Base-by-base conservation (phyloP, 2,329 filamentous ascomycete species). In the Diaporthe citrichinensis region DNA sequence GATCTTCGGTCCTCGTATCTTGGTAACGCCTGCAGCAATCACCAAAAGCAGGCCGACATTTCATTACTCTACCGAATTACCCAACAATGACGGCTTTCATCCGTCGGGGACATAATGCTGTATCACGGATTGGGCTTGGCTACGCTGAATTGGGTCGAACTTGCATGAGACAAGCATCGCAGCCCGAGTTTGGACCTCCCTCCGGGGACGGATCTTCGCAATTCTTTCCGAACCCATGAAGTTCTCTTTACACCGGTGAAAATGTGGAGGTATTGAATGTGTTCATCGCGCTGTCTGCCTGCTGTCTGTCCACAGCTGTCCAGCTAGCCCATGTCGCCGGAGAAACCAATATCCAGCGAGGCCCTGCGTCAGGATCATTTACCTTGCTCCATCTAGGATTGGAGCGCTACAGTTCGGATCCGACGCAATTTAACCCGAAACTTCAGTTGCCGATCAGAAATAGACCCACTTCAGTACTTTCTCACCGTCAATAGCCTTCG, bases 151-250 rank as follows among this genome's bases (percentile, higher is more conserved):
- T 55, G 34, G 65, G 65, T 69, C 15, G n/a, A 69, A 14, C 65
- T 55, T 69, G 65, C 65, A 69, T 69, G 65, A 69, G 65, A 69
- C 65, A 53, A 41, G 65, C 65, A 69, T 69, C 31, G n/a, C 65
- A 69, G 65, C 65, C 65, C 65, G 51, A 55, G 51, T 41, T 39
- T 55, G 28, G 49, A 31, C 65, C 25, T 69, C 65, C 23, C 23
- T 68, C 31, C n/a, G 46, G 65, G 28, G 65, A 23, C 65, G 65
- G 65, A 55, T 55, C 49, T 41, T 69, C 65, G 65, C 65, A 69
- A 69, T 39, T 69, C 15, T 55, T 55, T 69, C 65, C 65, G 65
- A 55, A 28, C 34, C 2, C 49, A 55, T 41, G 34, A 46, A 55
- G 23, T 53, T 14, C 23, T 55, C 31, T 23, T 20, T 41, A 28